Evolutionary conservation across 2,329 filamentous ascomycete species (phyloP).

Genomic region (Microsporum canis): DNA sequence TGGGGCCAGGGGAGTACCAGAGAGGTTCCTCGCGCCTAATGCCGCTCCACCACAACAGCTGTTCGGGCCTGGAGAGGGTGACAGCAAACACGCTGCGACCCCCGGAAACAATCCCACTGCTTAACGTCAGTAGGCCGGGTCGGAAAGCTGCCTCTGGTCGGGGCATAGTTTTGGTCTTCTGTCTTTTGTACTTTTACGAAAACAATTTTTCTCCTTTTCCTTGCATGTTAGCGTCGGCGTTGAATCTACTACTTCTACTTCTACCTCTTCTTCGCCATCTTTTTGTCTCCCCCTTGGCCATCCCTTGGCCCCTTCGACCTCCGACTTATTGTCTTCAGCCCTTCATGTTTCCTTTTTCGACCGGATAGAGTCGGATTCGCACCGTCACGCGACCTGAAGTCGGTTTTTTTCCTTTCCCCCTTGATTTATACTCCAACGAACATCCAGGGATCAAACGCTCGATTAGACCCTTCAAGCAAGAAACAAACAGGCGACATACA

Average conservation of each 20-base stretch:
- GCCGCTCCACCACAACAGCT: slow-evolving; percentile 14
- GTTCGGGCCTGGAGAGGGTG: background rate
- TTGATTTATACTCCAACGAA: background rate
- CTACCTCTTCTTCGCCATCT: background rate
- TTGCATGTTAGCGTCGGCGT: slow-evolving; percentile 1
- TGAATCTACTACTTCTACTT: background rate
- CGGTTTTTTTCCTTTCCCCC: background rate
- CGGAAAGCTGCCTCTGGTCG: background rate
- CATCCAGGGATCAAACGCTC: background rate
- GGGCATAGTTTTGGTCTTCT: background rate
- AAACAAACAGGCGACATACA: background rate
- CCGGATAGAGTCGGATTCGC: background rate
- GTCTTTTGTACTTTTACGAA: background rate
- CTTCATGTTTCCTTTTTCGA: background rate
- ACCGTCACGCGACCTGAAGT: background rate
- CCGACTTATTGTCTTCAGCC: background rate
- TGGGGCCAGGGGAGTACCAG: slow-evolving; percentile 65
- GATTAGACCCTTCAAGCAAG: background rate
- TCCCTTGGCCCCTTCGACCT: background rate
- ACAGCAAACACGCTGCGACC: background rate
- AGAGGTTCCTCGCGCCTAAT: slow-evolving; percentile 48
- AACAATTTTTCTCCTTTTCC: background rate
- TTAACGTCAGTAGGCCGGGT: background rate
- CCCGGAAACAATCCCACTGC: background rate
- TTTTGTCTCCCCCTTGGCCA: background rate